A percentile compares a stretch with the other conserved stretches of the same genome.
Conservation (phyloP, 257 asterid species). For the Ballota nigra region DNA sequence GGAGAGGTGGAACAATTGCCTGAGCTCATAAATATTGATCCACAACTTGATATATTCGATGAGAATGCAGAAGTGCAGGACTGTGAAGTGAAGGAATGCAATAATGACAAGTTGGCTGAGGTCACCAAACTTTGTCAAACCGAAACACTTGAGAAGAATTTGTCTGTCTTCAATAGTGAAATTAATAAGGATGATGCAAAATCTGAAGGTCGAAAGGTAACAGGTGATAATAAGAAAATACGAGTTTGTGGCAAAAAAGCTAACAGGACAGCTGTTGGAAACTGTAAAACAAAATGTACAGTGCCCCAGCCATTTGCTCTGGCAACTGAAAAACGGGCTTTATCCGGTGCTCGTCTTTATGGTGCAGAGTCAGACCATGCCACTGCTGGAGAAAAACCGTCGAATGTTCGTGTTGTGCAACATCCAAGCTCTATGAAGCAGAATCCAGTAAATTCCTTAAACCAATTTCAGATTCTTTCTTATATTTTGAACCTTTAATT, state of each 20-base stretch:
- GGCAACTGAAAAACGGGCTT: slow-evolving; percentile 85
- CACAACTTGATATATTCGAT: slow-evolving; percentile 34
- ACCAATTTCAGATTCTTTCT: slow-evolving; percentile 14
- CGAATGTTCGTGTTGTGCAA: slow-evolving; percentile 28
- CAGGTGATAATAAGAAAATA: slow-evolving; percentile 39
- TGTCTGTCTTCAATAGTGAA: slow-evolving; percentile 19
- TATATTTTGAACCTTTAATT: neutral
- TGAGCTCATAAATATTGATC: slow-evolving; percentile 39
- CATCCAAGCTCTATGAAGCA: slow-evolving; percentile 37
- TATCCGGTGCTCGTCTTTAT: slow-evolving; percentile 44
- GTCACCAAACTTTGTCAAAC: slow-evolving; percentile 25
- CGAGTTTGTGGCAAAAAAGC: slow-evolving; percentile 38
- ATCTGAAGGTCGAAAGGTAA: slow-evolving; percentile 34
- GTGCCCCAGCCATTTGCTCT: slow-evolving; percentile 87
- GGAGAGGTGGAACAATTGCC: slow-evolving; percentile 30
- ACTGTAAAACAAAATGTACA: slow-evolving; percentile 64
- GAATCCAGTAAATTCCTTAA: slow-evolving; percentile 41
- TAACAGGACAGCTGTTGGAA: slow-evolving; percentile 41
- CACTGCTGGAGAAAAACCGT: slow-evolving; percentile 33
- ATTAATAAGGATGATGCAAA: slow-evolving; percentile 27
- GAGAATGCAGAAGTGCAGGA: slow-evolving; percentile 52
- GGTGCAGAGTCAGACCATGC: slow-evolving; percentile 44
- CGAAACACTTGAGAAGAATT: slow-evolving; percentile 33
- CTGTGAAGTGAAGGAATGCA: slow-evolving; percentile 66
- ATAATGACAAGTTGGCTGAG: slow-evolving; percentile 42